A percentile compares a stretch with the other conserved stretches of the same genome.
phyloP scores from a whole-genome alignment of 192 early-diverging fungal genomes.

The Phlyctochytrium arcticum region DNA sequence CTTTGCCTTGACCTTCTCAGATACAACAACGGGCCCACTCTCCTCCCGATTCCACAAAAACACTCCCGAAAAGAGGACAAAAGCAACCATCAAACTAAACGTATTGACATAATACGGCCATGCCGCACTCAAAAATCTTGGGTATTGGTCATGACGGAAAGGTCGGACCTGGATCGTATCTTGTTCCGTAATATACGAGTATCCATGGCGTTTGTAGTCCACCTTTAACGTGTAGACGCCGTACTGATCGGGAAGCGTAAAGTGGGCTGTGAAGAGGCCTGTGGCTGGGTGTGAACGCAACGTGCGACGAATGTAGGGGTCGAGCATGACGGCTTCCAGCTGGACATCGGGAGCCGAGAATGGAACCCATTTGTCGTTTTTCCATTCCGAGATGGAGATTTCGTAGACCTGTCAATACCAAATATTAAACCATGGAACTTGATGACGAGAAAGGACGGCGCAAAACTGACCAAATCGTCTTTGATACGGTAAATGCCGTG shows the following conservation, averaged over 20 bases:
- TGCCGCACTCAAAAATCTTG: conserved; percentile 85
- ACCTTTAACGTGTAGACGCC: conserved; percentile 97
- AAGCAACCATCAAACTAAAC: conserved; percentile 78
- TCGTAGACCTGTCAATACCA: conserved; percentile 60
- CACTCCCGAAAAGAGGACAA: conserved; percentile 74
- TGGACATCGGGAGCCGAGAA: conserved; percentile 79
- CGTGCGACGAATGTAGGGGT: conserved; percentile 82
- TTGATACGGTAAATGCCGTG: conserved; percentile 86
- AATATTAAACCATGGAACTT: neutral
- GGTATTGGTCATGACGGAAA: conserved; percentile 94
- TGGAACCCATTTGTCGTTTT: conserved; percentile 75
- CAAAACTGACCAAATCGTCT: conserved; percentile 70
- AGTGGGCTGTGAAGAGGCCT: conserved; percentile 29
- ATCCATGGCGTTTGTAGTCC: conserved; percentile 83
- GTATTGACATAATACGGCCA: conserved; percentile 91
- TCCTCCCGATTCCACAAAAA: conserved; percentile 69
- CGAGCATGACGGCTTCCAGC: conserved; percentile 93
- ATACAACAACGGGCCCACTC: no score
- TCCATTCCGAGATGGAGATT: conserved; percentile 76
- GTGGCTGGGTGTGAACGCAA: conserved; percentile 21
- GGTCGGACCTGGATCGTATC: conserved; percentile 85
- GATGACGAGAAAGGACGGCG: neutral
- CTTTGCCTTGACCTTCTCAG: neutral
- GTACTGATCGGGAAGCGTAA: conserved; percentile 87
- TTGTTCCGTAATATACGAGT: conserved; percentile 64